Percentiles rank a stretch among this genome's conserved stretches.
phyloP scores from a whole-genome alignment of 169 alveolate genomes.

The Plasmodium fragile region DNA sequence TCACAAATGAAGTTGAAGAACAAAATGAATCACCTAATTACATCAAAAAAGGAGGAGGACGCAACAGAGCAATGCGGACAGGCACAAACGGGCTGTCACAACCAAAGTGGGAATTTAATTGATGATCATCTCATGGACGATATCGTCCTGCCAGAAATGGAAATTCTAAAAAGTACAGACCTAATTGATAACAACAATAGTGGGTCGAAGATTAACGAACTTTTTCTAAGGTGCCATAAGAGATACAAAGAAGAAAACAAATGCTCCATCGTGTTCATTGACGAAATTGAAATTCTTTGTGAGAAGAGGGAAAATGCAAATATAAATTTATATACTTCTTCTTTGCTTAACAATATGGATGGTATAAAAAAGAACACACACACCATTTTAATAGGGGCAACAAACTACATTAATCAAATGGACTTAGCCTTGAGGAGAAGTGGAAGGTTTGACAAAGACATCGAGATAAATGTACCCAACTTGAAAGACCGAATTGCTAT shows the following conservation, averaged over 20 bases:
- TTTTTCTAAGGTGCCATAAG: slow-evolving; percentile 57
- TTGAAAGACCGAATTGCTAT: slow-evolving; percentile 92
- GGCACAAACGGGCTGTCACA: not conserved
- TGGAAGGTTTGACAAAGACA: slow-evolving; percentile 97
- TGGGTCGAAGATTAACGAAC: slow-evolving; percentile 50
- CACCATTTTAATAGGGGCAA: slow-evolving; percentile 93
- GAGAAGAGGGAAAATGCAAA: slow-evolving; percentile 72
- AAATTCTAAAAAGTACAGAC: slow-evolving; percentile 52
- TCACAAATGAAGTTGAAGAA: slow-evolving; percentile 7
- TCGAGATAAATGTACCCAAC: slow-evolving; percentile 95
- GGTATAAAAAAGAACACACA: slow-evolving; percentile 57
- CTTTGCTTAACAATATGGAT: slow-evolving; percentile 68
- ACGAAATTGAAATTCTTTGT: slow-evolving; percentile 85
- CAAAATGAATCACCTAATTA: not conserved
- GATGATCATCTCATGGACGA: not conserved
- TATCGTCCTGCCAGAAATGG: slow-evolving; percentile 53
- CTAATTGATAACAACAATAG: slow-evolving; percentile 51
- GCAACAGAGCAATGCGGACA: not conserved
- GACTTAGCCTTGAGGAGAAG: slow-evolving; percentile 96
- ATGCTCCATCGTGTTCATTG: slow-evolving; percentile 82
- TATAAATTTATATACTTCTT: slow-evolving; percentile 50
- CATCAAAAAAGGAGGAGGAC: not conserved
- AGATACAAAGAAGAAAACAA: slow-evolving; percentile 66
- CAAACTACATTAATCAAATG: slow-evolving; percentile 92
- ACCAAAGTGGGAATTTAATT: not conserved